Base-by-base conservation (phyloP, 2,329 filamentous ascomycete species). In the Onygena corvina region DNA sequence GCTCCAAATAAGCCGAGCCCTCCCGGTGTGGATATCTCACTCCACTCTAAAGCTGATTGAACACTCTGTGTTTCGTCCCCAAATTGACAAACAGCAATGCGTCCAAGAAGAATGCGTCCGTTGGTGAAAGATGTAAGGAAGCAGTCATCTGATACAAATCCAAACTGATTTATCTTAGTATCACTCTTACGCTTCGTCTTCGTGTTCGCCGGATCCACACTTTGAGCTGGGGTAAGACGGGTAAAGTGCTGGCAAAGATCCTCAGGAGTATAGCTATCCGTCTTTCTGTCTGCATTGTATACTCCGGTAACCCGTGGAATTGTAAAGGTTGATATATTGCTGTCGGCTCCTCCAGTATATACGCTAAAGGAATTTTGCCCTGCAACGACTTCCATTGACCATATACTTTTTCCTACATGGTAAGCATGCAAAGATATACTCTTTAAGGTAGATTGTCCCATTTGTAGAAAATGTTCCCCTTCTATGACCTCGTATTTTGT, bases 381-480 rank as follows among this genome's bases (percentile, higher is more conserved):
- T 31, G 47, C 42, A 51, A 18, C 51, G 47, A 67, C 52, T 9
- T 77, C 78, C 31, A 80, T 73, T 0, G 88, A 81, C 89, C 90
- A 96, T 4, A 96, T 80, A 61, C 95, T 88, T 65, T 95, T 98
- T 4, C 92, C 92, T 29, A 72, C 74, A 61, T 96, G 89, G 52
- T 80, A 76, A 2, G 76, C 72, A 46, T 79, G 76, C 5, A 75
- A 78, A 1, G 73, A 69, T 1, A 73, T 60, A 46, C 84, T 75
- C 9, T 64, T 64, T 36, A 87, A 62, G 4, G 56, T 64, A 0
- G 50, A 50, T 46, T 47, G 36, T 7, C 30, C 46, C 18, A 57
- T 18, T 21, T 57, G 33, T 67, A 53, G 1, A 54, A 49, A 44
- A 60, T 62, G 7, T 53, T 52, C 35, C 30, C 46, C 8, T 55